These are phyloP conservation scores for Penicillium diatomitis DNA, from an alignment of 495 filamentous ascomycete species.

Conservation along the genomic window DNA sequence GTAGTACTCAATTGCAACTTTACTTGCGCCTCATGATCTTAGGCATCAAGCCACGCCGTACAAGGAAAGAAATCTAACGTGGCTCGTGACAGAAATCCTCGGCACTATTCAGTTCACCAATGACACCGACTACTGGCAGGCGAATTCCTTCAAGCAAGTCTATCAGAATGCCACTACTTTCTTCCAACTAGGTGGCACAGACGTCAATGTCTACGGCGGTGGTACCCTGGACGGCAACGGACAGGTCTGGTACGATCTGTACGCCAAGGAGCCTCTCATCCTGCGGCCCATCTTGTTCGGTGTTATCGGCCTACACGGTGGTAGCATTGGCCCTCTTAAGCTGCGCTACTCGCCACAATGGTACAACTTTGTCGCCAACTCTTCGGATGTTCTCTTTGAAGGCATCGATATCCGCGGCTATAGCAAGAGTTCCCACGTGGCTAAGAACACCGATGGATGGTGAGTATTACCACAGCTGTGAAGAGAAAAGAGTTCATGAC, in stretches of 20 bases:
- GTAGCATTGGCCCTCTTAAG: constrained; percentile 51
- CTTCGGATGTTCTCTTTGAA: constrained; percentile 55
- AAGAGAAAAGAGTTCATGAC: background rate
- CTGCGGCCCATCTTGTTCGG: constrained; percentile 53
- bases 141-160: constrained; percentile 46
- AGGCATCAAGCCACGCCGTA: background rate
- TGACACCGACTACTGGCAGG: constrained; percentile 60
- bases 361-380: constrained; percentile 61
- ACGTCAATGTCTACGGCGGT: constrained; percentile 59
- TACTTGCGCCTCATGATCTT: background rate
- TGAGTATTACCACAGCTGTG: constrained; percentile 2
- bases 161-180: constrained; percentile 62
- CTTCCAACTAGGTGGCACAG: constrained; percentile 59
- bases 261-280: constrained; percentile 44
- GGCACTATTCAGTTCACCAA: constrained; percentile 51
- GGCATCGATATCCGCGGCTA: constrained; percentile 53
- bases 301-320: constrained; percentile 53
- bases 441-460: constrained; percentile 66
- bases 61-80: constrained; percentile 1
- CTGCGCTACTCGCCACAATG: constrained; percentile 58
- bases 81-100: constrained; percentile 35
- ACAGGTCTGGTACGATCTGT: constrained; percentile 61
- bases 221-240: constrained; percentile 58
- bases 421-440: constrained; percentile 40
- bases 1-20: background rate